A percentile compares a stretch with the other conserved stretches of the same genome.
phyloP scores from a whole-genome alignment of 257 asterid genomes.

The Solanum ossicruentum region DNA sequence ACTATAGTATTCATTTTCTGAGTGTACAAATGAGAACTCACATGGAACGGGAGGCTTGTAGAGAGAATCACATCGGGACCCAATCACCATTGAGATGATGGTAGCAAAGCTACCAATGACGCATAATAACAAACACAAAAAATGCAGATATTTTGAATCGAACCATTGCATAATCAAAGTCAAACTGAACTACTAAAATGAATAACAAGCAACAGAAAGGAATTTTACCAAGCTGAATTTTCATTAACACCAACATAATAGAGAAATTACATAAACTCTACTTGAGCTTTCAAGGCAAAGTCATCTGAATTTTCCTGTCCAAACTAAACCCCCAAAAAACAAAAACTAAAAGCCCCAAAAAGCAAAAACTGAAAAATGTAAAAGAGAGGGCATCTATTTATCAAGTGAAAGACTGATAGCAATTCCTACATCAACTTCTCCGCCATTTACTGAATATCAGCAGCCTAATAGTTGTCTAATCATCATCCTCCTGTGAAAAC shows the following conservation, averaged over 20 bases:
- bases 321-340: neutral
- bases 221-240: neutral
- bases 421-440: neutral
- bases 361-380: neutral
- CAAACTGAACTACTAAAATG: neutral
- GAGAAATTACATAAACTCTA: neutral
- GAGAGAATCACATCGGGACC: neutral
- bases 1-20: neutral
- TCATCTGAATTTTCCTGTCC: neutral
- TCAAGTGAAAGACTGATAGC: neutral
- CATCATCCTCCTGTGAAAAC: constrained; percentile 4
- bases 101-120: neutral
- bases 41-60: neutral
- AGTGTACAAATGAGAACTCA: neutral
- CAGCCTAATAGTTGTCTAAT: neutral
- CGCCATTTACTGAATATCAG: neutral
- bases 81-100: neutral
- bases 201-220: neutral
- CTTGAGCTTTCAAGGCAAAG: neutral
- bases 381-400: neutral
- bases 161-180: neutral
- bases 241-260: neutral
- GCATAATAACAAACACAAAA: neutral
- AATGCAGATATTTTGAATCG: neutral
- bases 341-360: neutral